Base-by-base conservation (phyloP, 441 rosid species). In the Gossypium davidsonii region DNA sequence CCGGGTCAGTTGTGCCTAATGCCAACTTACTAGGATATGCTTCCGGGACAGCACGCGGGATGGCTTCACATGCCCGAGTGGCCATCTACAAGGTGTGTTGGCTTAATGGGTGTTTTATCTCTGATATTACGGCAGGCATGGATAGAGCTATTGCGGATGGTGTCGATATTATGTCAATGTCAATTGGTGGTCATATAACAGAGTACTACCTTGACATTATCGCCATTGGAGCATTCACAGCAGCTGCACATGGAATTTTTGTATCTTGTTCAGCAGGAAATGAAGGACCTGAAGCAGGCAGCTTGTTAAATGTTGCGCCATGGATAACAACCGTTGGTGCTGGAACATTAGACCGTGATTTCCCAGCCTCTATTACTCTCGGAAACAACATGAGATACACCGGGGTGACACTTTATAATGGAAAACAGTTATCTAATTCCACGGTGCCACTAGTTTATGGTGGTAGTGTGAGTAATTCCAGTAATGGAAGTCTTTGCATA, bases 321-420 rank as follows among this genome's bases (percentile, higher is more conserved):
- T 80, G 83, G 83, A 74, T 80, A 26, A 74, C 80, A 11, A 80
- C 81, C 5, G 81, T 77, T 8, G 83, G 80, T 11, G 83, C 81
- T 8, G 75, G 83, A 20, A 80, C 83, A 39, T 49, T 80, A 73
- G 83, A 80, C 77, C 79, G 83, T 51, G 75, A 80, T 67, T 80
- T 80, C 51, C 81, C 83, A 0, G 63, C 80, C 31, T 31, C 56
- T 11, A 57, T 77, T 8, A 74, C 81, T 65, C 78, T 77, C 2
- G 83, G 81, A 58, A 77, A 80, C 21, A 53, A 62, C 3, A 52
- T 74, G 39, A 72, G 55, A 63, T 80, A 74, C 60, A 14, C 23
- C 1, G 83, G 83, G 46, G 70, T 53, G 10, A 77, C 83, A n/a
- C 81, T 80, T 53, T 77, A 74, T 65, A 48, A 57, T 23, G 81